Conservation (phyloP, 345 rosid species). For the Hibiscus tridactylites region DNA sequence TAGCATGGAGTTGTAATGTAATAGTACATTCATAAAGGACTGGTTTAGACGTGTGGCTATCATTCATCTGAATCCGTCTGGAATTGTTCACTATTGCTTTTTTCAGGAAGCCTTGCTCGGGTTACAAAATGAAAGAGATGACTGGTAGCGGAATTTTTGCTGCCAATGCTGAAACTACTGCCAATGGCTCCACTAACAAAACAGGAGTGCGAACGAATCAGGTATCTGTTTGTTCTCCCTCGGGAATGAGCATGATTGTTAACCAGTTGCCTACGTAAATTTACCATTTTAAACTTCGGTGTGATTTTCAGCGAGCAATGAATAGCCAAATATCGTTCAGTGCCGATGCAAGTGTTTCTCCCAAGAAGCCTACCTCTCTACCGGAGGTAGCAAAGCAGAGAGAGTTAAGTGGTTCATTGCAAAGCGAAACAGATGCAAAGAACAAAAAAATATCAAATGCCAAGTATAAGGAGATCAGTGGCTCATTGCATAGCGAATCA, state of each 20-base stretch:
- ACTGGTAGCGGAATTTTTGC: conserved; percentile 78
- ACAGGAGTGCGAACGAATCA: conserved; percentile 65
- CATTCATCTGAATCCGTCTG: neutral
- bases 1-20: neutral
- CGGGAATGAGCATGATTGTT: neutral
- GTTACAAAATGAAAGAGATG: conserved; percentile 76
- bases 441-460: conserved; percentile 31
- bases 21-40: neutral
- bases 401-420: conserved; percentile 65
- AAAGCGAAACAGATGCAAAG: conserved; percentile 48
- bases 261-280: neutral
- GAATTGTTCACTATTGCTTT: neutral
- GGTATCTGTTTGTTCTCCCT: conserved; percentile 25
- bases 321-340: conserved; percentile 80
- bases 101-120: conserved; percentile 77
- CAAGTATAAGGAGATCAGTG: conserved; percentile 76
- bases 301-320: conserved; percentile 47
- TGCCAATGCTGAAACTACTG: conserved; percentile 37
- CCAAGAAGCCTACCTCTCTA: conserved; percentile 58
- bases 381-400: conserved; percentile 84
- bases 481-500: conserved; percentile 52
- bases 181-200: conserved; percentile 30
- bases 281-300: neutral
- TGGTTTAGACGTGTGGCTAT: neutral
- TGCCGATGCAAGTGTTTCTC: conserved; percentile 62